Conservation (phyloP, 768 basidiomycete species). For the Exidia glandulosa region DNA sequence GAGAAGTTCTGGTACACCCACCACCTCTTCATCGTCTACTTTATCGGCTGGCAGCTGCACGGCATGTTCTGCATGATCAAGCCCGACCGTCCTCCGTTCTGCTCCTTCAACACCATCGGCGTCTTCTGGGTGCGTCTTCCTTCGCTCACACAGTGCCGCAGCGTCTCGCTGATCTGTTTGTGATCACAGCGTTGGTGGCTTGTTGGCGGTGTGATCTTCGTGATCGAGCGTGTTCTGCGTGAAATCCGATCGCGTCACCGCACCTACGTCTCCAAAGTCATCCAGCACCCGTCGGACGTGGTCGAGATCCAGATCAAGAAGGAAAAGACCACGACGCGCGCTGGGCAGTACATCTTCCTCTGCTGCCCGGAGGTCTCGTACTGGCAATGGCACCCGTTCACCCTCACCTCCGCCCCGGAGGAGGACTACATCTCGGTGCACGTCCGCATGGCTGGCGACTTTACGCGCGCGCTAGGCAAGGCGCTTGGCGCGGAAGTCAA, state of each 20-base stretch:
- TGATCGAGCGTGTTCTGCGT: conserved; percentile 79
- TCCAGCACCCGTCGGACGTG: conserved; percentile 90
- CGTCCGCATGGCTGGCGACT: conserved; percentile 86
- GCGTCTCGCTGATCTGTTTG: conserved; percentile 4
- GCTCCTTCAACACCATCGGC: conserved; percentile 74
- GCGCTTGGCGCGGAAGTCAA: conserved; percentile 65
- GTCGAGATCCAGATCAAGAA: conserved; percentile 97
- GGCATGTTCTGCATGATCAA: conserved; percentile 97
- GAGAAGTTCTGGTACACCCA: conserved; percentile 86
- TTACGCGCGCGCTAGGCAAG: conserved; percentile 71
- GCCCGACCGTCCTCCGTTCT: conserved; percentile 81
- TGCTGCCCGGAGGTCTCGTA: conserved; percentile 86
- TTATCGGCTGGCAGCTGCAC: conserved; percentile 89
- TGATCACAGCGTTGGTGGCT: conserved; percentile 72
- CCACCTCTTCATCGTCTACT: conserved; percentile 87
- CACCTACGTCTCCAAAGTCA: conserved; percentile 89
- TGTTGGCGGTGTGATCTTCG: conserved; percentile 76
- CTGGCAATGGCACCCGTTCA: conserved; percentile 98
- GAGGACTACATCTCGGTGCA: conserved; percentile 94
- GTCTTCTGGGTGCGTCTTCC: conserved; percentile 78
- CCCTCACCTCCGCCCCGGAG: conserved; percentile 87
- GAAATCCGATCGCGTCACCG: conserved; percentile 84
- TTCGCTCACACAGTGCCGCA: background rate
- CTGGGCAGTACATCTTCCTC: conserved; percentile 91
- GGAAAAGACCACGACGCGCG: conserved; percentile 71